Conservation (phyloP, 1,139 yeast genomes). For the Geotrichum fermentans region DNA sequence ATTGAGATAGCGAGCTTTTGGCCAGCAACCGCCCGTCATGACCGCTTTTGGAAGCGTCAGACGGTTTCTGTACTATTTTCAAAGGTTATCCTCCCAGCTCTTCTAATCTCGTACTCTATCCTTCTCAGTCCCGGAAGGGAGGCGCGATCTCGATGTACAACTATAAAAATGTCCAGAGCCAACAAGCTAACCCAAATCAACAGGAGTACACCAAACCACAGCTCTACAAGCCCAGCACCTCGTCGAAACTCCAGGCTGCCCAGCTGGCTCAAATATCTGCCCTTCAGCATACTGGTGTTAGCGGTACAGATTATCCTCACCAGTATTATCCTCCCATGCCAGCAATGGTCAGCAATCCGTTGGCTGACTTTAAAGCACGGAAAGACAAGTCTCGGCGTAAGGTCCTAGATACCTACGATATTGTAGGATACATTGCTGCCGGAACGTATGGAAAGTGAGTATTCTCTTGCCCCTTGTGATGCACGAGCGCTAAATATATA, state of each 20-base stretch:
- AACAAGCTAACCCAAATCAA: neutral
- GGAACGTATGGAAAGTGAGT: slow-evolving; percentile 76
- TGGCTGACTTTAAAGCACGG: slow-evolving; percentile 43
- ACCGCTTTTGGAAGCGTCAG: too few species aligned
- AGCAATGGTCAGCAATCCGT: slow-evolving; percentile 33
- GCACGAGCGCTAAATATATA: neutral
- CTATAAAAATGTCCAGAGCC: neutral
- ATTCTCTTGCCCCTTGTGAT: too few species aligned
- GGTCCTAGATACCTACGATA: slow-evolving; percentile 76
- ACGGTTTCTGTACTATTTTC: too few species aligned
- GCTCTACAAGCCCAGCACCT: neutral
- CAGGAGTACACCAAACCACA: neutral
- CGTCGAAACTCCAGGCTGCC: neutral
- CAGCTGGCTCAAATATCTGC: neutral
- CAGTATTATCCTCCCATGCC: slow-evolving; percentile 2
- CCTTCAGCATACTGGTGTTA: too few species aligned
- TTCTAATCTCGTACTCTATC: too few species aligned
- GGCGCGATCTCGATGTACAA: too few species aligned
- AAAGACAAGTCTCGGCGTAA: slow-evolving; percentile 65
- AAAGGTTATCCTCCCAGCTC: too few species aligned
- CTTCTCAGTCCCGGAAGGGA: too few species aligned
- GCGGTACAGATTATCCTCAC: too few species aligned
- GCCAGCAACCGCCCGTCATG: too few species aligned
- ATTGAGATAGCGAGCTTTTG: too few species aligned
- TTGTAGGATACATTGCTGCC: slow-evolving; percentile 94